phyloP scores from a whole-genome alignment of 139 green algal genomes.

The Volvox africanus region DNA sequence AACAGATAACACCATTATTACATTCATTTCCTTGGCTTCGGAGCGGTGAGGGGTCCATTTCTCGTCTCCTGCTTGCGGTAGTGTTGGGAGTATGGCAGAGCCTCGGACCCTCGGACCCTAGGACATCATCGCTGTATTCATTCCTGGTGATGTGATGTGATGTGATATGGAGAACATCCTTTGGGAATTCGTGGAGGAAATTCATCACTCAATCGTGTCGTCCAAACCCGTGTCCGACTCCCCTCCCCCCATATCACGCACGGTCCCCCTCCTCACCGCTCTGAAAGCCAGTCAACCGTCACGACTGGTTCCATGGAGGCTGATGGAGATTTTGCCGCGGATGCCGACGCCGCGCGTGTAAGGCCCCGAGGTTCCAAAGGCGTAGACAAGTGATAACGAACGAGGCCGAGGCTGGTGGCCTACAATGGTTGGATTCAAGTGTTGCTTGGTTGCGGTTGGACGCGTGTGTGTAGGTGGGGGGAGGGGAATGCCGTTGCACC shows the following conservation, averaged over 20 bases:
- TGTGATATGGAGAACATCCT: no score
- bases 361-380: background rate
- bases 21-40: no score
- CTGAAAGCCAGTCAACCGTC: slow-evolving; percentile 67
- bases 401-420: background rate
- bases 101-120: no score
- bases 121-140: no score
- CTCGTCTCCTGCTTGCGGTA: background rate
- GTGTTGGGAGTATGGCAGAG: background rate
- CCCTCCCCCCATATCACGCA: no score
- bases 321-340: background rate
- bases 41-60: no score
- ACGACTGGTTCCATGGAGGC: slow-evolving; percentile 56
- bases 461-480: background rate
- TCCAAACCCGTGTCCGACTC: no score
- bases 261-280: slow-evolving; percentile 31
- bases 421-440: background rate
- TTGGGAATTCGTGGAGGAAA: no score
- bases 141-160: no score
- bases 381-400: background rate
- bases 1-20: no score
- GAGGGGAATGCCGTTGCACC: background rate
- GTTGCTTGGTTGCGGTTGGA: background rate
- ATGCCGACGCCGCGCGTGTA: background rate
- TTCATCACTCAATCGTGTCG: no score